A percentile compares a stretch with the other conserved stretches of the same genome.
Evolutionary conservation across 805 yeast genomes (phyloP).

Genomic region (Candida insectorum): DNA sequence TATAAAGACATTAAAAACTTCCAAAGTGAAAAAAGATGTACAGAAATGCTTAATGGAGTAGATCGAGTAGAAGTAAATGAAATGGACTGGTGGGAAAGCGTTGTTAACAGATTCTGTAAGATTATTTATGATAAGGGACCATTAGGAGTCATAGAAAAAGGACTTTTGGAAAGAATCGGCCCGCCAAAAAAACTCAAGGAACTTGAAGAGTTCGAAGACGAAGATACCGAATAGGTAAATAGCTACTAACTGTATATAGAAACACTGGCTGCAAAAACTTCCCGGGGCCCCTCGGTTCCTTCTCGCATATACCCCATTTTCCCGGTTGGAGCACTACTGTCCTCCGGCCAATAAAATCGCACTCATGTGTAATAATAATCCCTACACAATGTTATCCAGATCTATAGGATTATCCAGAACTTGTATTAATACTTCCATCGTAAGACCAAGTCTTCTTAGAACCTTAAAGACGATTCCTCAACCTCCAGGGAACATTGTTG

Average conservation of each 20-base stretch:
- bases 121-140: slow-evolving; percentile 42
- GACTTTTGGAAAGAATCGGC: slow-evolving; percentile 37
- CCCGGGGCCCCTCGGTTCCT: no score
- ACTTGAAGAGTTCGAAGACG: slow-evolving; percentile 40
- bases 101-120: slow-evolving; percentile 30
- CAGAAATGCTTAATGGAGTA: slow-evolving; percentile 21
- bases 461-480: slow-evolving; percentile 53
- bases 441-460: slow-evolving; percentile 22
- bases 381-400: no score
- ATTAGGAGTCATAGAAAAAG: slow-evolving; percentile 39
- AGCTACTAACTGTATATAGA: no score
- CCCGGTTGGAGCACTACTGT: no score
- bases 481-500: slow-evolving; percentile 72
- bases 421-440: no score
- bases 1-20: slow-evolving; percentile 23
- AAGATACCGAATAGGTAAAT: slow-evolving; percentile 29
- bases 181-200: slow-evolving; percentile 30
- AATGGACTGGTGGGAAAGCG: slow-evolving; percentile 30
- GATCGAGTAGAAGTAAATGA: slow-evolving; percentile 22
- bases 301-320: no score
- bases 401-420: no score
- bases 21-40: slow-evolving; percentile 24
- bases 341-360: slow-evolving; percentile 5
- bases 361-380: slow-evolving; percentile 8
- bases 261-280: no score